Evolutionary conservation across 2,329 filamentous ascomycete genomes (phyloP).

Genomic region (Dactylonectria macrodidyma): DNA sequence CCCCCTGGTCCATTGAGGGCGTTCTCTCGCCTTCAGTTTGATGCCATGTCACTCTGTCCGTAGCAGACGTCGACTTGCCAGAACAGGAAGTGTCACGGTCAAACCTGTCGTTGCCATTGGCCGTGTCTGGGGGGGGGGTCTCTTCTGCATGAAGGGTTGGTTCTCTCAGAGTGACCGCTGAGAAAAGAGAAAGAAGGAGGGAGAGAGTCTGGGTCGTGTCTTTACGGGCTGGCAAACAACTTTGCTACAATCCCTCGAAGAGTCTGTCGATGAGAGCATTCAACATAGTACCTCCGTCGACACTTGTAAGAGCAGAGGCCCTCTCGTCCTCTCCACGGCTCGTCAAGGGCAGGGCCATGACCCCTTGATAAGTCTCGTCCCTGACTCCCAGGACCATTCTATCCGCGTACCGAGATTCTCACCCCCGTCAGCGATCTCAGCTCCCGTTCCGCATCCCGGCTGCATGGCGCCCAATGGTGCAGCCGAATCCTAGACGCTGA

Average conservation of each 20-base stretch:
- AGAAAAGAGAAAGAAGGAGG: no score
- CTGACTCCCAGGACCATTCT: background rate
- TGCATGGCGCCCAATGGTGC: conserved; percentile 34
- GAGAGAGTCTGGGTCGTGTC: background rate
- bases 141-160: conserved; percentile 29
- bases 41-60: conserved; percentile 25
- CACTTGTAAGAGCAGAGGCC: background rate
- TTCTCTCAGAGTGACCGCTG: conserved; percentile 9
- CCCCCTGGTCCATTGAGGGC: background rate
- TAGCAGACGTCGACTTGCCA: conserved; percentile 40
- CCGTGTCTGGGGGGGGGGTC: conserved; percentile 11
- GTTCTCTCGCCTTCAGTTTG: background rate
- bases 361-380: conserved; percentile 4
- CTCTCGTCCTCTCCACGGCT: background rate
- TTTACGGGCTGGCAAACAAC: background rate
- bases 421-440: background rate
- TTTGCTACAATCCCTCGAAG: background rate
- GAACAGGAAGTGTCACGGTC: conserved; percentile 42
- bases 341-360: background rate
- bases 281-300: background rate
- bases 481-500: conserved; percentile 30
- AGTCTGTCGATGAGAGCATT: no score
- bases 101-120: conserved; percentile 41
- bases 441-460: conserved; percentile 1
- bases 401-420: conserved; percentile 4